Evolutionary conservation across 1,139 yeast species (phyloP), one percentile per base, ranked within the genome.

Genomic region (Suhomyces terraborum): DNA sequence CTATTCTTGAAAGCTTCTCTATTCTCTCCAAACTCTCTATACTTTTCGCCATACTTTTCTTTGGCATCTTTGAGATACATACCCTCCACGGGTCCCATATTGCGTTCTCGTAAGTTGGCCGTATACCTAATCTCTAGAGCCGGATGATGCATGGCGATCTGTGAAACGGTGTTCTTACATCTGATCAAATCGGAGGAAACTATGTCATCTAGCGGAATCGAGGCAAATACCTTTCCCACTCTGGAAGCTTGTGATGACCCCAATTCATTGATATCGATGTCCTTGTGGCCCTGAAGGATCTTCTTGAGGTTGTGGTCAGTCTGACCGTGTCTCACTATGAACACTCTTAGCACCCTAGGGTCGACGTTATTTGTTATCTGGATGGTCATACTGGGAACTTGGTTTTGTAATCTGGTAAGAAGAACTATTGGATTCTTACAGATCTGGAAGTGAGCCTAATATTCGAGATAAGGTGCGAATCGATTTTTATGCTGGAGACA

Each of bases 11-110:
- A 73, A 14, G 61, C 72, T 0, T 58, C 55, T 10, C 67, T 64
- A 14, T 61, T 55, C 18, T 62, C 67, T 1, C 87, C 87, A 52
- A 74, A 67, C 28, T 68, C 61, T 26, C 73, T 55, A 50, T 66
- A 72, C 24, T 58, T 52, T 3, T 55, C 57, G 0, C 77, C 76
- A 47, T 64, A 72, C 42, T 58, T 52, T 1, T 56, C 71, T 17
- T 77, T 67, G 1, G 96, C 97, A 35, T 84, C 93, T 18, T 58
- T 61, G 19, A 86, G 66, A 34, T 69, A 66, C 87, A 85, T 79
- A 2, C 95, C 95, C 58, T 89, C 88, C 18, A 82, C 76, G 2
- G 57, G 65, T 1, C 96, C 97, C 95, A 89, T 87, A 42, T 67
- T 62, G 35, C 96, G 68, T 56, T 89, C 97, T 45, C 97, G 73